Conservation (phyloP, 2,329 filamentous ascomycete genomes). For the Neonectria hederae region DNA sequence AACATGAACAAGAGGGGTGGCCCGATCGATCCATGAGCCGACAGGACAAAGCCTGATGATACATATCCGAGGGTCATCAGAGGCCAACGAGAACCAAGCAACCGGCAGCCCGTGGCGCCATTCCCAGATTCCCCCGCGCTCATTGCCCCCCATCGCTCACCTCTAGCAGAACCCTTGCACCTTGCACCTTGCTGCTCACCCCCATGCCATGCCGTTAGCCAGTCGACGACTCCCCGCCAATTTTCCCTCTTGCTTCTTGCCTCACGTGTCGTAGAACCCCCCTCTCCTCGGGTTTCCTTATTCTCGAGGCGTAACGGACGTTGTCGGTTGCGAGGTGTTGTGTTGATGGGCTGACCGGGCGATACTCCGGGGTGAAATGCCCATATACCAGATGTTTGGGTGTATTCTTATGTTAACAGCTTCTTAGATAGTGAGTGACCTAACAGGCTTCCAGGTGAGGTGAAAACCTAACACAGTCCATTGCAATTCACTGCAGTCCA, state of each 20-base stretch:
- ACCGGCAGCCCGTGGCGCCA: slow-evolving; percentile 17
- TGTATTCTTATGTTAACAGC: neutral
- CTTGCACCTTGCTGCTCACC: neutral
- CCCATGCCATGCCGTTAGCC: slow-evolving; percentile 5
- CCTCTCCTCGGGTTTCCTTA: neutral
- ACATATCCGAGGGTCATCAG: slow-evolving; percentile 6
- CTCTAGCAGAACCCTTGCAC: neutral
- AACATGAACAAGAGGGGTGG: slow-evolving; percentile 19
- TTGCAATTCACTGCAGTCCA: neutral
- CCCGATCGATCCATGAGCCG: slow-evolving; percentile 13
- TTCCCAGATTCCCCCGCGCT: slow-evolving; percentile 10
- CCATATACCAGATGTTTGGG: neutral
- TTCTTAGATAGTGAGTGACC: neutral
- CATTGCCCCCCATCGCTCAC: neutral
- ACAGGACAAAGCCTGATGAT: slow-evolving; percentile 15
- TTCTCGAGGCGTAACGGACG: slow-evolving; percentile 6
- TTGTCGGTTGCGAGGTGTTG: slow-evolving; percentile 16
- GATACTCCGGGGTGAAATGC: slow-evolving; percentile 13
- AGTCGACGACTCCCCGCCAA: neutral
- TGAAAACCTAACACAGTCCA: neutral
- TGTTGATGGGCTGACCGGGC: slow-evolving; percentile 23
- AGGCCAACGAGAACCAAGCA: slow-evolving; percentile 8
- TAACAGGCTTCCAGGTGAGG: neutral
- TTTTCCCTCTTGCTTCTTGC: neutral
- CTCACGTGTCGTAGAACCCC: slow-evolving; percentile 12